Conservation (phyloP, 1,284 basidiomycete species). For the Taiwanofungus camphoratus region DNA sequence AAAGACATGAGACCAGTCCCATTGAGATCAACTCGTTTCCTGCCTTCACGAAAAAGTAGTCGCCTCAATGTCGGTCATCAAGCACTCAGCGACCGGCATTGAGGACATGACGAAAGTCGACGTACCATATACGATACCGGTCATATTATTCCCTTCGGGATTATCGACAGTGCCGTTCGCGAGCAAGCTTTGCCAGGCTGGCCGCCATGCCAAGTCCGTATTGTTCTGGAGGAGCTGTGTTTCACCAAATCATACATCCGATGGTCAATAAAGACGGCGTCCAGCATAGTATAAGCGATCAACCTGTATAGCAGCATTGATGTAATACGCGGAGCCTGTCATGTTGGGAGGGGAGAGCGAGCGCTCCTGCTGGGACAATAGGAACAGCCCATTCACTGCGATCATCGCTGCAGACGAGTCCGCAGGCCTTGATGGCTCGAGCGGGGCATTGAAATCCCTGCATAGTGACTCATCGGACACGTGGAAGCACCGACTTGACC, state of each 20-base stretch:
- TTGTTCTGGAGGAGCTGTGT: conserved; percentile 46
- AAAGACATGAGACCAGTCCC: conserved; percentile 25
- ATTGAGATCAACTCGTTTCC: conserved; percentile 29
- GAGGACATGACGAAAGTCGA: neutral
- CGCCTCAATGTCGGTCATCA: conserved; percentile 24
- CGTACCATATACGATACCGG: conserved; percentile 61
- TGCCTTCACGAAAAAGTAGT: conserved; percentile 36
- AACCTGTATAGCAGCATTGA: conserved; percentile 44
- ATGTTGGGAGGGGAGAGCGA: conserved; percentile 26
- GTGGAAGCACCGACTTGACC: neutral
- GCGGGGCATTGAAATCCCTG: conserved; percentile 69
- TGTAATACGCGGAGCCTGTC: conserved; percentile 37
- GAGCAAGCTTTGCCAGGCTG: conserved; percentile 55
- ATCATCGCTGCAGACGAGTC: conserved; percentile 66
- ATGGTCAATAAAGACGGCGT: too few relatives aligned
- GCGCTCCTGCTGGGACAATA: conserved; percentile 50
- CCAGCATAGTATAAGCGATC: too few relatives aligned
- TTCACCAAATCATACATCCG: neutral
- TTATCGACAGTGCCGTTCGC: conserved; percentile 64
- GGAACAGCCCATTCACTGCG: conserved; percentile 49
- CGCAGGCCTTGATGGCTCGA: conserved; percentile 45
- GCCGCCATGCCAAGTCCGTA: conserved; percentile 48
- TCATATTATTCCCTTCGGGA: conserved; percentile 47
- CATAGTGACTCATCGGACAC: conserved; percentile 1
- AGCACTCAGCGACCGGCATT: neutral